Evolutionary conservation across 2,329 filamentous ascomycete genomes (phyloP), one percentile per base, ranked within the genome.

Genomic region (Cladosporium cucumerinum): DNA sequence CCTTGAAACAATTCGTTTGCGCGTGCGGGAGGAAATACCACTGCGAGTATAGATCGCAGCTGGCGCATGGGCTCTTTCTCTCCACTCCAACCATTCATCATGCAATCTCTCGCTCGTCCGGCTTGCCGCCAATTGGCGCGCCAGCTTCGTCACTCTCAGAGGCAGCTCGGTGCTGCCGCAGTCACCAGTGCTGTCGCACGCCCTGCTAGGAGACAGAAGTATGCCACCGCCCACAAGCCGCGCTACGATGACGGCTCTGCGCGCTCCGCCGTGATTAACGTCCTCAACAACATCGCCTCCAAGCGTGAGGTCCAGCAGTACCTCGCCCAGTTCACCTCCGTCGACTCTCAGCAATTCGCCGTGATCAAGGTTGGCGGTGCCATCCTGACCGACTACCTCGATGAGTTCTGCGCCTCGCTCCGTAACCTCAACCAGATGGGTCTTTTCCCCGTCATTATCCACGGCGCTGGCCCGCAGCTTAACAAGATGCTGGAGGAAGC

Each of bases 291-390:
- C 80, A 96, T 98, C 77, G 94, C 93, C 68, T 97, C 93, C 68
- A 96, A 96, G 85, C 86, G 94, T 67, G 94, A 99, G 82, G 92
- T 96, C 69, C 92, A 97, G 82, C 94, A 98, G 80, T 98, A 98
- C 79, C 88, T 98, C 66, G 95, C 93, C 70, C 93, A 98, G 78
- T 99, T 99, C 84, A 95, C 90, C 71, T 97, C 93, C 36, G 93
- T 97, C 67, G 95, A 93, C 52, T 96, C 93, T 39, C 93, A 98
- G 82, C 93, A 96, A 76, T 99, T 98, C 78, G 94, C 93, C 70
- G 94, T 99, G 57, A 96, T 99, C 80, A 99, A 99, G 83, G 94
- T 98, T 64, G 95, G 94, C 67, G 95, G 94, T 68, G 95, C 94
- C 68, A 97, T 98, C 74, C 86, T 99, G 73, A 96, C 92, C 66